Base-by-base conservation (phyloP, 352 stramenopile species). In the Pythium rhizo-oryzae region DNA sequence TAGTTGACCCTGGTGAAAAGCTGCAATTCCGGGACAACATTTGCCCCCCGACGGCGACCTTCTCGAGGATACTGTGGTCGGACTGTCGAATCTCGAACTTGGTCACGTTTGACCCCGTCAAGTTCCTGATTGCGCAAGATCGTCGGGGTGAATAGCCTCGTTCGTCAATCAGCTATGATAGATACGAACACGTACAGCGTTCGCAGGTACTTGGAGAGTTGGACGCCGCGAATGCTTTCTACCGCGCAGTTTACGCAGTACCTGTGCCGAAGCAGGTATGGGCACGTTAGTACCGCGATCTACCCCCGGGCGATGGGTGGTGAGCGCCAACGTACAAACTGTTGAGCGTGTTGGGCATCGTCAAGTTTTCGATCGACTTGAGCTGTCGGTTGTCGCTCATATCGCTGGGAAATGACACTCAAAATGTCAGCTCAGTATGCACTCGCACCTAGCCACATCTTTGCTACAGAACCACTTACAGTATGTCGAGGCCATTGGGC, bases 211-310 rank as follows among this genome's bases (percentile, higher is more conserved):
- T 30, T 44, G 2, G 69, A 59, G 25, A 75, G 65, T 33, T 66
- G 47, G 46, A 75, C 51, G 25, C 69, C 64, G 3, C 57, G 51
- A n/a, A n/a, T n/a, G n/a, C n/a, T n/a, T n/a, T n/a, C n/a, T n/a
- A n/a, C n/a, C n/a, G n/a, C n/a, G n/a, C n/a, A n/a, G n/a, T n/a
- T n/a, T n/a, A n/a, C n/a, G n/a, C n/a, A n/a, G n/a, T n/a, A n/a
- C n/a, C n/a, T n/a, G n/a, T n/a, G n/a, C n/a, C n/a, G 41, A 75
- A 64, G 3, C n/a, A n/a, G n/a, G n/a, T n/a, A n/a, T n/a, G n/a
- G n/a, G n/a, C n/a, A n/a, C n/a, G n/a, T n/a, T n/a, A n/a, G n/a
- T n/a, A n/a, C n/a, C n/a, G n/a, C n/a, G n/a, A n/a, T n/a, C n/a
- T n/a, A n/a, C n/a, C n/a, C n/a, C n/a, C n/a, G n/a, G n/a, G n/a